Evolutionary conservation across 2,329 filamentous ascomycete genomes (phyloP), one percentile per base, ranked within the genome.

Genomic region (Mycosphaerella sp.): DNA sequence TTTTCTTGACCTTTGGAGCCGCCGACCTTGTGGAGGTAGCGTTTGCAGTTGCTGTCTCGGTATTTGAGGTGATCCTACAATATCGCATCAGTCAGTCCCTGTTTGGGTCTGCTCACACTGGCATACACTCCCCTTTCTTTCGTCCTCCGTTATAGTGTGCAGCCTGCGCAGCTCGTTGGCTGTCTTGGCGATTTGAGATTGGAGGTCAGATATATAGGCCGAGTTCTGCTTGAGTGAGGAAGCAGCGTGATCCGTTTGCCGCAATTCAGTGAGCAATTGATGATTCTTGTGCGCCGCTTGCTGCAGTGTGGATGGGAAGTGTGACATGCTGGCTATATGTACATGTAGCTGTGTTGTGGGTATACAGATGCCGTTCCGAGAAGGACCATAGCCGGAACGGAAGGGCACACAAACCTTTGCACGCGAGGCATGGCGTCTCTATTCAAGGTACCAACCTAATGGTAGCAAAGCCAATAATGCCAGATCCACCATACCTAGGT

Each of bases 1-100:
- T 73, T 73, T n/a, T 72, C 74, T 28, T 62, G 49, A 14, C 63
- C 61, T 37, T 70, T 70, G 54, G 73, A 73, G 25, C 78, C 74
- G 4, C 72, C 68, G 8, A 78, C 67, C 52, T 73, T 76, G 69
- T 77, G 77, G 35, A 74, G 68, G 59, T 78, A 76, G 35, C 78
- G 75, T 48, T 71, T 72, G 59, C 79, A 67, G 42, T 75, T 72
- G 40, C 73, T 76, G 65, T 79, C 74, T 49, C 75, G 74, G 60
- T 79, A 78, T 48, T 71, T 73, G 48, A 76, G 68, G 54, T 80
- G 77, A 12, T 79, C 75, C 53, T 14, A 13, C 16, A 3, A 9
- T 18, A 21, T 10, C 30, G 30, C 4, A 32, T 32, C 30, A n/a
- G 13, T 32, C 30, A 32, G 30, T 32, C 21, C 4, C 21, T 21